Conservation (phyloP, 441 rosid genomes). For the Mallotus repandus region DNA sequence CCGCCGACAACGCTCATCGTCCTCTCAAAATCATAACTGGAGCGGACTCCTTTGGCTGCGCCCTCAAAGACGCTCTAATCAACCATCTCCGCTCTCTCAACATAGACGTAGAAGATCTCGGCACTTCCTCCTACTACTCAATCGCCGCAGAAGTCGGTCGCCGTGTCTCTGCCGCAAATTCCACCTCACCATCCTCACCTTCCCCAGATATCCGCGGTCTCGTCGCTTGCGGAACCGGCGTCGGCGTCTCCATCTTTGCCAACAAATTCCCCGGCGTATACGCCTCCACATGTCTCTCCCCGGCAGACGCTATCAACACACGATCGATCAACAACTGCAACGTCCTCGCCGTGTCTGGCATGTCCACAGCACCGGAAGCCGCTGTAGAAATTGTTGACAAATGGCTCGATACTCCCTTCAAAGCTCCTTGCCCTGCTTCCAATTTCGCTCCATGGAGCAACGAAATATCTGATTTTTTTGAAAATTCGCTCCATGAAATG, state of each 20-base stretch:
- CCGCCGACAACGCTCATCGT: slow-evolving; percentile 13
- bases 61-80: slow-evolving; percentile 64
- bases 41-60: slow-evolving; percentile 64
- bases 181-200: slow-evolving; percentile 21
- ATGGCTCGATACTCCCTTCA: slow-evolving; percentile 74
- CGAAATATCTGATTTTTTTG: slow-evolving; percentile 50
- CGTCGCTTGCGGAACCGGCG: slow-evolving; percentile 77
- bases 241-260: slow-evolving; percentile 83
- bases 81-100: slow-evolving; percentile 71
- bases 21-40: slow-evolving; percentile 56
- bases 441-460: slow-evolving; percentile 51
- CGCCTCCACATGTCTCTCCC: slow-evolving; percentile 72
- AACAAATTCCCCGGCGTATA: slow-evolving; percentile 83
- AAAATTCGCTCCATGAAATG: slow-evolving; percentile 50
- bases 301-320: slow-evolving; percentile 61
- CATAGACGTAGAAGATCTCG: slow-evolving; percentile 78
- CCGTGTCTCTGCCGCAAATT: slow-evolving; percentile 46
- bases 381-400: slow-evolving; percentile 63
- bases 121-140: slow-evolving; percentile 71
- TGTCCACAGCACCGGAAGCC: slow-evolving; percentile 46
- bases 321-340: slow-evolving; percentile 83
- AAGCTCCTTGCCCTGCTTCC: slow-evolving; percentile 78
- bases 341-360: slow-evolving; percentile 78
- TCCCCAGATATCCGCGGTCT: slow-evolving; percentile 56
- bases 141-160: slow-evolving; percentile 83